Evolutionary conservation across 768 basidiomycete species (phyloP), one percentile per base, ranked within the genome.

Genomic region (Cystofilobasidium ferigula): DNA sequence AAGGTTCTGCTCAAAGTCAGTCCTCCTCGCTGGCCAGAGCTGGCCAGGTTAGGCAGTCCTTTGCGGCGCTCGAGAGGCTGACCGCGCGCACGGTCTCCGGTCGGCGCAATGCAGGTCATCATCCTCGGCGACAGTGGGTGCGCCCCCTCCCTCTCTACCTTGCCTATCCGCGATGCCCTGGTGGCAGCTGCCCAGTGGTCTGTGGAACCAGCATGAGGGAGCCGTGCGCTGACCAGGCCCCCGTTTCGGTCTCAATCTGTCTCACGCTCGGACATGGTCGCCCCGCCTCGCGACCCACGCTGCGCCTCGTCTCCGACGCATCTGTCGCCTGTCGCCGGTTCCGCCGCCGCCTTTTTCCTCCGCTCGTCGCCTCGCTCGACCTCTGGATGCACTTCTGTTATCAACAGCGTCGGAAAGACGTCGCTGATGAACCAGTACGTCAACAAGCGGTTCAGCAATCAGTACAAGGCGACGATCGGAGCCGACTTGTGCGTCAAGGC

Each of bases 371-470:
- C 16, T 71, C 32, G 67, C 65, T 59, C 43, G 36, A n/a, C n/a
- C n/a, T n/a, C 61, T 24, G 16, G 5, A 18, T 26, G 6, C 54
- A 28, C 13, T 34, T 34, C 51, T 5, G 10, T 54, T 40, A 13
- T 16, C 10, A 24, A 22, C 72, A 93, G 93, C 65, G 94, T 97
- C 76, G 94, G 93, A 48, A 98, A 98, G 86, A 98, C 95, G 47
- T 98, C 94, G 34, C 86, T 99, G 73, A 99, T 99, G 95, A 97
- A 97, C 81, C 95, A 99, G 79, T 98, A 95, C 80, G 95, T 99
- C 70, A 98, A 97, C 84, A 98, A 97, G 78, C 87, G 95, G 69
- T 99, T 98, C 78, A 91, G 88, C 77, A 95, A 93, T 79, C 94
- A 97, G 79, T 99, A 99, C 83, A 98, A 98, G 80, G 95, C 95